These are phyloP conservation scores for Fusarium sp. DNA, from an alignment of 2,329 filamentous ascomycete genomes.

Conservation along the genomic window DNA sequence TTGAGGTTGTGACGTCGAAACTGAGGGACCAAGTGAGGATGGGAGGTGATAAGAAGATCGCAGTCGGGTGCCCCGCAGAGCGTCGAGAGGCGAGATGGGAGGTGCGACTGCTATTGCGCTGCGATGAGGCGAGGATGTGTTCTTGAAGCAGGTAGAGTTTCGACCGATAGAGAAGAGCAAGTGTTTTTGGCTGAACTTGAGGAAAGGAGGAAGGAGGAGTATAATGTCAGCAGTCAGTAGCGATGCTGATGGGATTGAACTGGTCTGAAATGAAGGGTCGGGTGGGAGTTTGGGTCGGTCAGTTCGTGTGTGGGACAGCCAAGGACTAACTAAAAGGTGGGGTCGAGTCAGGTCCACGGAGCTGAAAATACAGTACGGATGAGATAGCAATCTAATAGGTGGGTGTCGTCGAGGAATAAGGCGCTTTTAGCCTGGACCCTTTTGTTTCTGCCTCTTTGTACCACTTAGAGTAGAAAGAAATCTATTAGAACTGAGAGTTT, in stretches of 20 bases:
- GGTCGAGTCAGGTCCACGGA: constrained; percentile 21
- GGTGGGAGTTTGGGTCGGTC: constrained; percentile 17
- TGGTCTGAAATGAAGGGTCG: constrained; percentile 19
- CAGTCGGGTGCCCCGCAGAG: constrained; percentile 31
- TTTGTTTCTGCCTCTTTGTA: not conserved
- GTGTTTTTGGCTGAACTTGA: not conserved
- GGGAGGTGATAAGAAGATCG: constrained; percentile 21
- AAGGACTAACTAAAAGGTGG: constrained; percentile 28
- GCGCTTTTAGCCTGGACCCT: constrained; percentile 13
- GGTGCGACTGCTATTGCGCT: not conserved
- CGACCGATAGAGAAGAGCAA: not conserved
- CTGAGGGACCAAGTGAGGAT: not conserved
- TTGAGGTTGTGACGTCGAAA: constrained; percentile 14
- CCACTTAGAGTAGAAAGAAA: not conserved
- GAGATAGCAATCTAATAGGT: constrained; percentile 5
- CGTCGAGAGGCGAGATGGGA: constrained; percentile 3
- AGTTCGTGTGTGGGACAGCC: constrained; percentile 18
- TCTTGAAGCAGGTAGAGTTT: not conserved
- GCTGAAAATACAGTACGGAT: constrained; percentile 24
- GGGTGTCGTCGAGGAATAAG: not conserved
- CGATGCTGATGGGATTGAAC: constrained; percentile 15
- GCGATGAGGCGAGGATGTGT: not conserved
- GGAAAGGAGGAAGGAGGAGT: not conserved
- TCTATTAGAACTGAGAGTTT: not conserved
- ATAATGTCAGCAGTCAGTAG: constrained; percentile 18